Evolutionary conservation across 2,329 filamentous ascomycete species (phyloP).

Genomic region (Phaeophleospora eucalypticola): DNA sequence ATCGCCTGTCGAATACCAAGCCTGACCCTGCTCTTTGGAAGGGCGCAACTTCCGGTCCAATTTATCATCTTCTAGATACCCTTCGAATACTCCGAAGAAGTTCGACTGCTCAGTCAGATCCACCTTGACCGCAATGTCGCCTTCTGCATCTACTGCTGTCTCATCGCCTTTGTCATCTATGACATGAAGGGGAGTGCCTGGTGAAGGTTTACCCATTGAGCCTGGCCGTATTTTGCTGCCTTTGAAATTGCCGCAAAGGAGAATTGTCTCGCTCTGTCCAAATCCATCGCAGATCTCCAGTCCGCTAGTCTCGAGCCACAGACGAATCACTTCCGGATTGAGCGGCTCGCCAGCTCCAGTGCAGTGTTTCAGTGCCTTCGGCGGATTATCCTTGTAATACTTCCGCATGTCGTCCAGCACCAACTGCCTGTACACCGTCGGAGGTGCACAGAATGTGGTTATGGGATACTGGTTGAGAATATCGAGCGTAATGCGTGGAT

Average conservation of each 20-base stretch:
- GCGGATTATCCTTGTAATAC: slow-evolving; percentile 28
- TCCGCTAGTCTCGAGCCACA: slow-evolving; percentile 35
- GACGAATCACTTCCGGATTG: slow-evolving; percentile 38
- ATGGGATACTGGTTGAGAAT: slow-evolving; percentile 38
- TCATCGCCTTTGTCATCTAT: slow-evolving; percentile 33
- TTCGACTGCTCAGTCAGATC: slow-evolving; percentile 17
- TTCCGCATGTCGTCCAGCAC: slow-evolving; percentile 33
- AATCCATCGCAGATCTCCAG: slow-evolving; percentile 40
- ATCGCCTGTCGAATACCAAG: slow-evolving; percentile 39
- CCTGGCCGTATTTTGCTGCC: slow-evolving; percentile 34
- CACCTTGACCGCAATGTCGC: slow-evolving; percentile 35
- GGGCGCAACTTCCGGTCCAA: slow-evolving; percentile 20
- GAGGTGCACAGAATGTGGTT: slow-evolving; percentile 40
- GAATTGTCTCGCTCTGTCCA: slow-evolving; percentile 40
- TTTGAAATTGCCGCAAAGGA: slow-evolving; percentile 39
- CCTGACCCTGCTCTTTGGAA: slow-evolving; percentile 3
- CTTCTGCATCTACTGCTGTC: slow-evolving; percentile 30
- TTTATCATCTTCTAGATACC: slow-evolving; percentile 27
- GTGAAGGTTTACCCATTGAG: slow-evolving; percentile 39
- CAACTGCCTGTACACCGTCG: slow-evolving; percentile 40
- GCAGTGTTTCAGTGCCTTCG: slow-evolving; percentile 34
- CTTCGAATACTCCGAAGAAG: slow-evolving; percentile 30
- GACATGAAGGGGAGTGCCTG: slow-evolving; percentile 36
- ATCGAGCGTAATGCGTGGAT: slow-evolving; percentile 28
- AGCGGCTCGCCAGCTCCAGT: slow-evolving; percentile 39